Evolutionary conservation across 805 yeast species (phyloP).

Genomic region (Candida pini): DNA sequence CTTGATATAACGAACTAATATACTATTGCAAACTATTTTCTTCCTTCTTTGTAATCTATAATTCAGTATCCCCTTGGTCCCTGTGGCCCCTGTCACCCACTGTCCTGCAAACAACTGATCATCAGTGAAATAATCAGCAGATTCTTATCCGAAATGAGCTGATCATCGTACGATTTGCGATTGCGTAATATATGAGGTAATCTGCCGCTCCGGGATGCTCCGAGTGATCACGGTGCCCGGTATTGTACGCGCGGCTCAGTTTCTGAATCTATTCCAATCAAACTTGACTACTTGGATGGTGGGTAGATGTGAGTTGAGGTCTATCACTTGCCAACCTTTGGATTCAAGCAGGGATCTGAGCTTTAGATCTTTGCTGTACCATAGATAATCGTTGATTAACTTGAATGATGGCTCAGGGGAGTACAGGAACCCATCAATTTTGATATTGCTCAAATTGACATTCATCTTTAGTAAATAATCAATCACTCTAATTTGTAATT

Average conservation of each 20-base stretch:
- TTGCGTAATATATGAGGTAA: no score
- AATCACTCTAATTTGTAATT: neutral
- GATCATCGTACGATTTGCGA: constrained; percentile 1
- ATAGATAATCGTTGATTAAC: neutral
- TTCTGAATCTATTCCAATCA: no score
- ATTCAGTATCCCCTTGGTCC: no score
- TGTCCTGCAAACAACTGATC: no score
- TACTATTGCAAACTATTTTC: no score
- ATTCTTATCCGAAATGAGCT: constrained; percentile 3
- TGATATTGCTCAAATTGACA: neutral
- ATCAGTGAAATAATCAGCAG: constrained; percentile 8
- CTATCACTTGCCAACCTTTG: neutral
- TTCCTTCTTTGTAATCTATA: no score
- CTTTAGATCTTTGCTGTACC: neutral
- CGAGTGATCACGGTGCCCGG: neutral
- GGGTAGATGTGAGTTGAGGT: no score
- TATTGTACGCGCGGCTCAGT: no score
- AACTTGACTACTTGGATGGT: no score
- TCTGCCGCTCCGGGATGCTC: neutral
- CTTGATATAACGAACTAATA: no score
- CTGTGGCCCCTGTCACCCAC: no score
- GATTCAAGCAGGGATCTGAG: neutral
- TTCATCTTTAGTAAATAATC: neutral
- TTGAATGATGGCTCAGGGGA: neutral
- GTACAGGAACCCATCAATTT: neutral